Base-by-base conservation (phyloP, 2,329 filamentous ascomycete genomes). In the Pochonia chlamydosporia region DNA sequence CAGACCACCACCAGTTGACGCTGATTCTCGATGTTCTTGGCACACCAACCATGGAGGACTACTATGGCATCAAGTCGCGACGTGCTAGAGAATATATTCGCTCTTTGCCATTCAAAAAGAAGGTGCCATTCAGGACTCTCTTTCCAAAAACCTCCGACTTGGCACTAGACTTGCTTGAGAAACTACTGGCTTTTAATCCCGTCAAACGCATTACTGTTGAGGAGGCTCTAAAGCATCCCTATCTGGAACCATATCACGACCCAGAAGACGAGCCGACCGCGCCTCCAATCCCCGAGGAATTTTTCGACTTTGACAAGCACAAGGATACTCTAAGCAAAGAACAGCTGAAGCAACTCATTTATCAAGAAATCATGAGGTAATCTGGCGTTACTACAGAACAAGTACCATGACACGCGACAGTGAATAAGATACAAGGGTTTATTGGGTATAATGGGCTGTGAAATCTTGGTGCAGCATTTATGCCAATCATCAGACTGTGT, bases 231-330 rank as follows among this genome's bases (percentile, higher is more conserved):
- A 95, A 93, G 72, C 93, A 99, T 71, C 92, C 93, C 5, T 99
- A 99, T 71, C 81, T 99, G 28, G 93, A 99, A 75, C 93, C 93
- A 5, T 99, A 99, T 71, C 93, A 99, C 68, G 93, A 99, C 67
- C 93, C 93, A 6, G 93, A 97, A 64, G 93, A 99, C 65, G 93
- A 99, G 78, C 93, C 93, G 43, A 96, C 89, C 11, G 93, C 93
- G 16, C 88, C 91, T 37, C 91, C 93, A 20, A 99, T 99, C 61
- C 93, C 93, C 20, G 92, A 97, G 68, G 92, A 96, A 67, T 99
- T 99, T 77, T 99, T 99, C 67, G 93, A 99, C 71, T 99, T 99
- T 69, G 93, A 99, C 72, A 96, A 96, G 80, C 95, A 97, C 78
- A 99, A 99, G 82, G 93, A 99, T 69, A 93, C 86, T 61, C 73